Evolutionary conservation across 371 early-diverging fungal species (phyloP).

Genomic region (Coemansia sp.): DNA sequence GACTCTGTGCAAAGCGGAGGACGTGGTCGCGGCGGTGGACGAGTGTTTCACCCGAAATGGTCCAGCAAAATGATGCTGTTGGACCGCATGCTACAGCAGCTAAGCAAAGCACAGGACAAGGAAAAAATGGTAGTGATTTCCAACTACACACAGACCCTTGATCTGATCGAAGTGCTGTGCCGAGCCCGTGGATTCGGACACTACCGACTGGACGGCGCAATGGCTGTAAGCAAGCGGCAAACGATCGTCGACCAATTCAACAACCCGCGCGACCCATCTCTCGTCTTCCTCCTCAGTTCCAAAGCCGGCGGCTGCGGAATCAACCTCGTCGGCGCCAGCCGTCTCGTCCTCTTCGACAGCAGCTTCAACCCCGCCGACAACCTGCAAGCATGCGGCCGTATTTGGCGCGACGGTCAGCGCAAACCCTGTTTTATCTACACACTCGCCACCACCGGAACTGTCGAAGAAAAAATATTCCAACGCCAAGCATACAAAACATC

Average conservation of each 20-base stretch:
- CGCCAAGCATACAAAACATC: conserved; percentile 87
- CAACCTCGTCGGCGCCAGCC: conserved; percentile 95
- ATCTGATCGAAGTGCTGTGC: conserved; percentile 88
- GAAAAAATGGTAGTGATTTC: conserved; percentile 96
- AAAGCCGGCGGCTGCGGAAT: conserved; percentile 98
- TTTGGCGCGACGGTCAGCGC: conserved; percentile 97
- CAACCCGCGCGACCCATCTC: conserved; percentile 77
- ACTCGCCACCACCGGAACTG: conserved; percentile 91
- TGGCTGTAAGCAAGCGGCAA: conserved; percentile 86
- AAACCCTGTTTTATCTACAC: conserved; percentile 93
- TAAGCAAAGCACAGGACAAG: conserved; percentile 65
- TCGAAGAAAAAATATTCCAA: conserved; percentile 98
- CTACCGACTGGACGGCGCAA: conserved; percentile 89
- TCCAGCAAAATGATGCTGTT: conserved; percentile 89
- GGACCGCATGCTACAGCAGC: conserved; percentile 62
- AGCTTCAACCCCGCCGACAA: conserved; percentile 67
- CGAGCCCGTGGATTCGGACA: conserved; percentile 70
- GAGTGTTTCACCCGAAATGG: conserved; percentile 64
- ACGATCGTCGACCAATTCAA: conserved; percentile 94
- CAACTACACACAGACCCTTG: conserved; percentile 96
- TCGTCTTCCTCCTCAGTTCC: conserved; percentile 92
- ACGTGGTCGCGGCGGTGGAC: conserved; percentile 6
- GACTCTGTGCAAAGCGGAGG: conserved; percentile 18
- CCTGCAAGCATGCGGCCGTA: conserved; percentile 87
- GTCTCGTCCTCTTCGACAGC: conserved; percentile 91